Percentiles rank a stretch among this genome's conserved stretches.
phyloP scores from a whole-genome alignment of 1,139 yeast genomes.

The Candida sanyaensis region DNA sequence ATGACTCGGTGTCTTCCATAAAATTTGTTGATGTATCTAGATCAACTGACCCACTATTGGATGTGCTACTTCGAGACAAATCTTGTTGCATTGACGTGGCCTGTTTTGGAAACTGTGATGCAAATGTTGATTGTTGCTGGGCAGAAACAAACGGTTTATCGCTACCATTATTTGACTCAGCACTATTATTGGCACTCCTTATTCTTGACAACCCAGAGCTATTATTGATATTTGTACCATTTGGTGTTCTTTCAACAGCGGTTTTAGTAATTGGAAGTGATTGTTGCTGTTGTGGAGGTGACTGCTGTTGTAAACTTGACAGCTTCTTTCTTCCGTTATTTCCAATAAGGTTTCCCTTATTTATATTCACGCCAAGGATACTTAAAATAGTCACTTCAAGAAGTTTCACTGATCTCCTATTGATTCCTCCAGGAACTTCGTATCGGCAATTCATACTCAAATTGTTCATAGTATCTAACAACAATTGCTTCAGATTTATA shows the following conservation, averaged over 20 bases:
- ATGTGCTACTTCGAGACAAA: neutral
- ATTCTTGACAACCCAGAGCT: conserved; percentile 8
- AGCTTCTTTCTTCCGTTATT: conserved; percentile 19
- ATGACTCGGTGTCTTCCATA: conserved; percentile 20
- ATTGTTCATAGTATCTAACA: conserved; percentile 50
- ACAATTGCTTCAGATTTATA: conserved; percentile 62
- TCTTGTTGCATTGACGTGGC: neutral
- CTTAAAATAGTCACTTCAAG: conserved; percentile 60
- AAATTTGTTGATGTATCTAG: neutral
- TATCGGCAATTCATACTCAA: conserved; percentile 51
- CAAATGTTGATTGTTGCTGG: neutral
- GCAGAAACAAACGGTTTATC: neutral
- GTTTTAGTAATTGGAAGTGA: conserved; percentile 26
- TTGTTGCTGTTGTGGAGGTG: conserved; percentile 3
- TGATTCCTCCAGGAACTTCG: conserved; percentile 61
- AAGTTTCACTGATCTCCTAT: conserved; percentile 54
- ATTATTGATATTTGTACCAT: conserved; percentile 4
- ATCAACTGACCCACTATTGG: neutral
- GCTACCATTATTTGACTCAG: conserved; percentile 7
- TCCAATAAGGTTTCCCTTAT: conserved; percentile 14
- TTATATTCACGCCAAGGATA: conserved; percentile 41
- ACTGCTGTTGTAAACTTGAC: neutral
- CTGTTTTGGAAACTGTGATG: neutral
- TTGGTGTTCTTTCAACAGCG: conserved; percentile 25
- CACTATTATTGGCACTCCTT: conserved; percentile 6